A percentile compares a stretch with the other conserved stretches of the same genome.
Conservation (phyloP, 129 eudicot species). For the sunflower (Helianthus annuus) region DNA sequence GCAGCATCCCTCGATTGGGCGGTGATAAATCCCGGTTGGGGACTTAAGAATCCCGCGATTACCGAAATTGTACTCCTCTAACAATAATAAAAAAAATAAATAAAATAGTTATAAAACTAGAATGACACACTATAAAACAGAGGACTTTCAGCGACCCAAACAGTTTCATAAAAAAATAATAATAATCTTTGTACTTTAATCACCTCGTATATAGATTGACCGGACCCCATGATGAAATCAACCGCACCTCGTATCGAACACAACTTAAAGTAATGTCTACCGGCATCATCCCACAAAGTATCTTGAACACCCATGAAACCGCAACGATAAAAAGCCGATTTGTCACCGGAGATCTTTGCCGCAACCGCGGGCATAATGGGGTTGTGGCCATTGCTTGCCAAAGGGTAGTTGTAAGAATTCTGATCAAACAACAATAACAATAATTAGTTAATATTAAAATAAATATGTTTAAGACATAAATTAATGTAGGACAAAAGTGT, state of each 20-base stretch:
- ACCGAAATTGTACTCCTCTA: slow-evolving; percentile 58
- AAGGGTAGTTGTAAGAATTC: slow-evolving; percentile 74
- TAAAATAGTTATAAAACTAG: not conserved
- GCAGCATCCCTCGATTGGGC: slow-evolving; percentile 57
- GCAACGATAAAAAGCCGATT: slow-evolving; percentile 56
- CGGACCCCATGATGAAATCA: slow-evolving; percentile 87
- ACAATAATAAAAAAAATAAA: not conserved
- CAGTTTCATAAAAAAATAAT: no score
- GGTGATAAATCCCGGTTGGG: slow-evolving; percentile 62
- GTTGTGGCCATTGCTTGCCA: slow-evolving; percentile 10
- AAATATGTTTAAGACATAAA: no score
- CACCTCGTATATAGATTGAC: slow-evolving; percentile 85
- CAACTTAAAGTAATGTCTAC: slow-evolving; percentile 66
- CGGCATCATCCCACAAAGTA: slow-evolving; percentile 73
- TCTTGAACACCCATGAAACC: slow-evolving; percentile 81
- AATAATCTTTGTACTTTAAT: not conserved
- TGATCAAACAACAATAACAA: slow-evolving; percentile 14
- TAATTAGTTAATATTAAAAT: not conserved
- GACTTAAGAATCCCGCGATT: slow-evolving; percentile 33
- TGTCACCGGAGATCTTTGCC: slow-evolving; percentile 65
- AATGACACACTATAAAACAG: not conserved
- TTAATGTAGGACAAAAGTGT: no score
- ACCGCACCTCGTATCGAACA: slow-evolving; percentile 75
- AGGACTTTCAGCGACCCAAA: no score
- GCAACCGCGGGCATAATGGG: slow-evolving; percentile 55